Conservation (phyloP, 83 land plant species). For the Isoetes engelmannii region DNA sequence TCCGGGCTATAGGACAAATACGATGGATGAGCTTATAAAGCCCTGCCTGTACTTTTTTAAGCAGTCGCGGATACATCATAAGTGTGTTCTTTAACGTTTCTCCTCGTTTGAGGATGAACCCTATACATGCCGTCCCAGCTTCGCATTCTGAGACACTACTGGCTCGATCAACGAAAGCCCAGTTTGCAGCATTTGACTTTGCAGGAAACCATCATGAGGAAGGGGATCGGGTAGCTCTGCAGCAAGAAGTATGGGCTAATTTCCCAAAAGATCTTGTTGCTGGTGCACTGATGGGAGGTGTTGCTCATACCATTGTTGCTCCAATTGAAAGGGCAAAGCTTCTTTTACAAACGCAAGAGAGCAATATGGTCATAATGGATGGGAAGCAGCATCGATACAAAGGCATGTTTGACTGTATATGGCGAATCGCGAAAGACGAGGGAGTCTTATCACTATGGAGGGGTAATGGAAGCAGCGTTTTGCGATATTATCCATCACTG, state of each 20-base stretch:
- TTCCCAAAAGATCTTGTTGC: conserved; percentile 76
- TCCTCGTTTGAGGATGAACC: too few relatives aligned
- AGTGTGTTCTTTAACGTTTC: too few relatives aligned
- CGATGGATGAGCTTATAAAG: too few relatives aligned
- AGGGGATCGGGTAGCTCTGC: too few relatives aligned
- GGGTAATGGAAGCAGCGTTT: conserved; percentile 89
- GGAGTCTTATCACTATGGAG: conserved; percentile 83
- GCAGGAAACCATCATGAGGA: too few relatives aligned
- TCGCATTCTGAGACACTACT: too few relatives aligned
- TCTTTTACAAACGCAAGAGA: conserved; percentile 87
- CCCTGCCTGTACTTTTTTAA: too few relatives aligned
- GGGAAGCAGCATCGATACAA: conserved; percentile 53
- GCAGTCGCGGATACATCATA: too few relatives aligned
- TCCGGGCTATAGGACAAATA: too few relatives aligned
- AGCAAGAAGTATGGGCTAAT: conserved; percentile 31
- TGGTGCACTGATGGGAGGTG: conserved; percentile 87
- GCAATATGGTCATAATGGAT: conserved; percentile 61
- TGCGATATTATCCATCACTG: conserved; percentile 88
- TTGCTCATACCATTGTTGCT: conserved; percentile 94
- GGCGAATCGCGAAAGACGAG: conserved; percentile 70
- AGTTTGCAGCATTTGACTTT: too few relatives aligned
- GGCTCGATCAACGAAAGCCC: too few relatives aligned
- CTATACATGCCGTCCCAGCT: too few relatives aligned
- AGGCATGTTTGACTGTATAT: conserved; percentile 81
- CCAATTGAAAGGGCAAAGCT: conserved; percentile 94